phyloP scores from a whole-genome alignment of 2,329 filamentous ascomycete genomes.

The Bisporella sp. region DNA sequence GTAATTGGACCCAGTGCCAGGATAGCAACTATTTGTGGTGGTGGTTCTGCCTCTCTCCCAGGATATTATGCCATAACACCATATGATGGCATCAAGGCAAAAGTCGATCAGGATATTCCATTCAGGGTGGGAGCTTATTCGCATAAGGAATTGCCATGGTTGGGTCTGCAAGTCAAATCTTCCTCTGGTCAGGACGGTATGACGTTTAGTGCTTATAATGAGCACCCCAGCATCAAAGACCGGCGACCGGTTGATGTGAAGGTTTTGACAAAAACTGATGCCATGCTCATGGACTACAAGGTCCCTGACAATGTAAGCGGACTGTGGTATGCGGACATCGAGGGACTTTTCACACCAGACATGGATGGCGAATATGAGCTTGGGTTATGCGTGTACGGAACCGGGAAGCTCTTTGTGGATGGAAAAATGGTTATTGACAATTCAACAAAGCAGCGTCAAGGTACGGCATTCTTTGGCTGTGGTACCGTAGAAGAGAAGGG shows the following conservation, averaged over 20 bases:
- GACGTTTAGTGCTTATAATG: conserved; percentile 45
- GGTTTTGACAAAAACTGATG: conserved; percentile 34
- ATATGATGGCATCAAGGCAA: conserved; percentile 24
- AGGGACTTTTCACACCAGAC: conserved; percentile 19
- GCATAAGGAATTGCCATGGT: conserved; percentile 53
- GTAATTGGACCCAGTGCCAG: conserved; percentile 50
- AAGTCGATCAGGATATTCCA: conserved; percentile 19
- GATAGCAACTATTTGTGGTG: conserved; percentile 26
- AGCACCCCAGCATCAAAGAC: conserved; percentile 40
- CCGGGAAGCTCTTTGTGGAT: conserved; percentile 28
- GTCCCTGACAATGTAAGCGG: conserved; percentile 23
- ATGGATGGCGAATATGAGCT: conserved; percentile 24
- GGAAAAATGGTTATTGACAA: conserved; percentile 27
- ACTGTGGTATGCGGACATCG: conserved; percentile 30
- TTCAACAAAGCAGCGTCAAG: conserved; percentile 27
- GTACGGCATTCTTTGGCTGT: conserved; percentile 32
- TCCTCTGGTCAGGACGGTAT: conserved; percentile 55
- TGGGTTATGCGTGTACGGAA: conserved; percentile 30
- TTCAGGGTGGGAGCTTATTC: conserved; percentile 57
- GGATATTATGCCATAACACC: conserved; percentile 27
- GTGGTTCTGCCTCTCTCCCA: conserved; percentile 27
- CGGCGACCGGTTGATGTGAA: conserved; percentile 46
- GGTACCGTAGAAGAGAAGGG: conserved; percentile 28
- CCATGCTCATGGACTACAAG: conserved; percentile 46
- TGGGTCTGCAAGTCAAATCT: conserved; percentile 39